Percentiles rank a stretch among this genome's conserved stretches.
These are phyloP conservation scores for Cyathus striatus DNA, from an alignment of 768 basidiomycete species.

Conservation along the genomic window DNA sequence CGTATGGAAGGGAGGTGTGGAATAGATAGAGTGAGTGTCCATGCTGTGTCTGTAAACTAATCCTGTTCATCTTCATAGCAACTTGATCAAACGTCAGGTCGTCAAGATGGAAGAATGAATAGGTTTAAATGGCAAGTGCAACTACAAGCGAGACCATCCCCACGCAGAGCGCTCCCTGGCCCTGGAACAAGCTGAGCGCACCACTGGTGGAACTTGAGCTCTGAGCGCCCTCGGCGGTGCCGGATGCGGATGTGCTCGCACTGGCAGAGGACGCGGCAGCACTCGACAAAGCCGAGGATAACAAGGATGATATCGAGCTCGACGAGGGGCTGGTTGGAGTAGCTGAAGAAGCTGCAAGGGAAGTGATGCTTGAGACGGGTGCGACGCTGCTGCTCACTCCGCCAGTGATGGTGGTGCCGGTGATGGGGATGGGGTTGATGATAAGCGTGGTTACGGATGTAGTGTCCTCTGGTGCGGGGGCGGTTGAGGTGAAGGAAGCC, in stretches of 20 bases:
- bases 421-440: slow-evolving; percentile 24
- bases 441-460: slow-evolving; percentile 16
- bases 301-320: too few relatives aligned
- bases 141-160: slow-evolving; percentile 15
- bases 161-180: slow-evolving; percentile 8
- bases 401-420: slow-evolving; percentile 23
- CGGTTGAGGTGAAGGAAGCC: too few relatives aligned
- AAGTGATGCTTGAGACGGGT: slow-evolving; percentile 4
- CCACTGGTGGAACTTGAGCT: slow-evolving; percentile 16
- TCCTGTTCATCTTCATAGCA: too few relatives aligned
- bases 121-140: slow-evolving; percentile 1
- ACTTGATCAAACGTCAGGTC: too few relatives aligned
- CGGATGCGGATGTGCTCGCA: slow-evolving; percentile 3
- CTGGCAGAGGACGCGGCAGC: slow-evolving; percentile 1
- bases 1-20: too few relatives aligned
- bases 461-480: slow-evolving; percentile 13
- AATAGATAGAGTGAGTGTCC: too few relatives aligned
- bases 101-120: too few relatives aligned
- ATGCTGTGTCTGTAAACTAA: too few relatives aligned
- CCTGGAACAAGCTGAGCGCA: slow-evolving; percentile 14
- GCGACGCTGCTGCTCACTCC: slow-evolving; percentile 4
- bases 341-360: slow-evolving; percentile 1
- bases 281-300: slow-evolving; percentile 9
- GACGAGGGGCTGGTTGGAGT: slow-evolving; percentile 5
- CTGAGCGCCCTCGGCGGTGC: slow-evolving; percentile 7